These are phyloP conservation scores for Allantophomopsis cytisporea DNA, from an alignment of 2,329 filamentous ascomycete genomes.

Conservation along the genomic window DNA sequence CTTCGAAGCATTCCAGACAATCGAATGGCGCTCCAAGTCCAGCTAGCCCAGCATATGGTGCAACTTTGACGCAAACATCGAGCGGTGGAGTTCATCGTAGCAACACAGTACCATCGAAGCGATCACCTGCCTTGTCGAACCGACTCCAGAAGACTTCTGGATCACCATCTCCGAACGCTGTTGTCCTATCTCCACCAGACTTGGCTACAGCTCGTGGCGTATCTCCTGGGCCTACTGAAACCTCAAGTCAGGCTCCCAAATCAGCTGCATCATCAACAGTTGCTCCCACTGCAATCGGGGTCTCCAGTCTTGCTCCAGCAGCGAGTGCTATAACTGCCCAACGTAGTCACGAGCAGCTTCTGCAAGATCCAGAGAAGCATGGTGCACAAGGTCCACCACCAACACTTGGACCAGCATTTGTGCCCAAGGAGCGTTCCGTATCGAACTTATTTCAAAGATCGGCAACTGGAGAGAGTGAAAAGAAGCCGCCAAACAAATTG, in stretches of 20 bases:
- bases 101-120: slow-evolving; percentile 88
- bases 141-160: slow-evolving; percentile 49
- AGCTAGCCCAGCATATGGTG: slow-evolving; percentile 40
- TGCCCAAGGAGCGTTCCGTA: slow-evolving; percentile 47
- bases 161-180: slow-evolving; percentile 28
- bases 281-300: slow-evolving; percentile 7
- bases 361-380: slow-evolving; percentile 16
- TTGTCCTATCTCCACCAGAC: slow-evolving; percentile 19
- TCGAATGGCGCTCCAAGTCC: slow-evolving; percentile 62
- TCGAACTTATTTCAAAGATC: slow-evolving; percentile 60
- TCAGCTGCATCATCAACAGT: slow-evolving; percentile 10
- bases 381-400: slow-evolving; percentile 9
- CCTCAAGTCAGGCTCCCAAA: slow-evolving; percentile 6
- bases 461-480: slow-evolving; percentile 45
- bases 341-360: slow-evolving; percentile 34
- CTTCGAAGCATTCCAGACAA: slow-evolving; percentile 71
- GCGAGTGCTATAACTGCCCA: slow-evolving; percentile 15
- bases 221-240: slow-evolving; percentile 7
- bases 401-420: too few relatives aligned
- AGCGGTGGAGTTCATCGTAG: slow-evolving; percentile 54
- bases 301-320: slow-evolving; percentile 11
- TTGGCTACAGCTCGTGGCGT: slow-evolving; percentile 11
- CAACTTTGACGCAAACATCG: slow-evolving; percentile 41
- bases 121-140: slow-evolving; percentile 58
- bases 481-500: slow-evolving; percentile 75